Percentiles rank a stretch among this genome's conserved stretches.
Conservation (phyloP, 2,329 filamentous ascomycete species). For the Xylariaceae sp. region DNA sequence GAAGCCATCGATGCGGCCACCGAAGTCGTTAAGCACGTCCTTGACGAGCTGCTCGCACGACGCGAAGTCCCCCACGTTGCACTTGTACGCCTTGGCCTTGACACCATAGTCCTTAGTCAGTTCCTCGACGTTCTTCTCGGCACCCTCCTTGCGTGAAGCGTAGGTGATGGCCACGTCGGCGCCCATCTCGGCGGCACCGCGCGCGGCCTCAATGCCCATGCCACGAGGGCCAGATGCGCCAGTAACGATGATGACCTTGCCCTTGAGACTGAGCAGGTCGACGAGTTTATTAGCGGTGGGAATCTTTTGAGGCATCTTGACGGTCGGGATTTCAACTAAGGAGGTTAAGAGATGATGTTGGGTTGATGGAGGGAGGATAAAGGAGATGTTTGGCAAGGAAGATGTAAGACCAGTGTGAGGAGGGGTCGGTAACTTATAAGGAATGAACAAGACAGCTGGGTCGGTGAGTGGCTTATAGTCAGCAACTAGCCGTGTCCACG, state of each 20-base stretch:
- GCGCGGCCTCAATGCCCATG: conserved; percentile 73
- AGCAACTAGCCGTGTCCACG: background rate
- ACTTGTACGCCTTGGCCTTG: conserved; percentile 67
- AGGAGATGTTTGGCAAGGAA: too few species aligned
- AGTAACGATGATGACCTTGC: conserved; percentile 74
- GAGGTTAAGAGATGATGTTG: background rate
- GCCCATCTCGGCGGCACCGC: conserved; percentile 74
- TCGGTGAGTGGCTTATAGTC: conserved; percentile 17
- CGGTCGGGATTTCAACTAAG: background rate
- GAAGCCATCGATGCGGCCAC: conserved; percentile 75
- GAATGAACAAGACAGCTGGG: conserved; percentile 3
- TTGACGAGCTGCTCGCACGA: conserved; percentile 60
- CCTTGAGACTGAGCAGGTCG: conserved; percentile 75
- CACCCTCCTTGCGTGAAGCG: conserved; percentile 72
- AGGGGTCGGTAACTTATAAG: too few species aligned
- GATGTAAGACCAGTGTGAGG: background rate
- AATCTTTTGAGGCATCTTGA: conserved; percentile 62
- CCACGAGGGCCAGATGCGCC: conserved; percentile 73
- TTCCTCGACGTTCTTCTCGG: conserved; percentile 69
- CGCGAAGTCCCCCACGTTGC: conserved; percentile 61
- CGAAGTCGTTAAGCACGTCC: conserved; percentile 76
- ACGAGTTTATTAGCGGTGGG: conserved; percentile 64
- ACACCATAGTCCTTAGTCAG: conserved; percentile 71
- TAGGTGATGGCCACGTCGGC: conserved; percentile 76
- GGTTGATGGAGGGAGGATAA: too few species aligned